Conservation (phyloP, 2,329 filamentous ascomycete species). For the Dryadomyces sulphureus region DNA sequence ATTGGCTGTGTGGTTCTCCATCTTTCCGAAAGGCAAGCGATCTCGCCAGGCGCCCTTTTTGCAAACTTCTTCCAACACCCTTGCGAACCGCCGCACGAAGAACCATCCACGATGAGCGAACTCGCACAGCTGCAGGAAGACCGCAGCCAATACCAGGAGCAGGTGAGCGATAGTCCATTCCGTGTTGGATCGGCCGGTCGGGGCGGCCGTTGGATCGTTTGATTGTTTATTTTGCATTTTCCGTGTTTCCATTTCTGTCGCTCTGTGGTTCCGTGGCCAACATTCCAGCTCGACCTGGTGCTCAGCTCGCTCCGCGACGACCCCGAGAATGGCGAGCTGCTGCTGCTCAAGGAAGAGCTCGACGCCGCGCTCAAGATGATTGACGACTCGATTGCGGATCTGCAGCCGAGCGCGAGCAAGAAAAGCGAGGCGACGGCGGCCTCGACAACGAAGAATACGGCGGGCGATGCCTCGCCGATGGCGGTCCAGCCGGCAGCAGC, state of each 20-base stretch:
- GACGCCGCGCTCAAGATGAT: conserved; percentile 66
- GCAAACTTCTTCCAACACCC: too few species aligned
- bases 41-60: not conserved
- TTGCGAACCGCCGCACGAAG: too few species aligned
- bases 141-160: conserved; percentile 39
- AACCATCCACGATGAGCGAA: conserved; percentile 23
- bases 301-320: conserved; percentile 63
- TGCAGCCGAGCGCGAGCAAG: conserved; percentile 44
- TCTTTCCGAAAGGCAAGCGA: too few species aligned
- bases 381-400: conserved; percentile 67
- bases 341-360: conserved; percentile 65
- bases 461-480: conserved; percentile 9
- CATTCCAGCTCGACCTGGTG: conserved; percentile 62
- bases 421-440: conserved; percentile 29
- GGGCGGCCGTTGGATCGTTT: too few species aligned
- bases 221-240: not conserved
- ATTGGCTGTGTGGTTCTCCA: too few species aligned
- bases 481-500: conserved; percentile 46
- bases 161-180: too few species aligned
- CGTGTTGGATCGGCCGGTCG: too few species aligned
- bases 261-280: too few species aligned
- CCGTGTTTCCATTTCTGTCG: not conserved
- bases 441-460: not conserved
- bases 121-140: conserved; percentile 31
- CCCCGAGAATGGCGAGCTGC: conserved; percentile 64